Evolutionary conservation across 2,329 filamentous ascomycete genomes (phyloP).

Genomic region (Cladophialophora carrionii): DNA sequence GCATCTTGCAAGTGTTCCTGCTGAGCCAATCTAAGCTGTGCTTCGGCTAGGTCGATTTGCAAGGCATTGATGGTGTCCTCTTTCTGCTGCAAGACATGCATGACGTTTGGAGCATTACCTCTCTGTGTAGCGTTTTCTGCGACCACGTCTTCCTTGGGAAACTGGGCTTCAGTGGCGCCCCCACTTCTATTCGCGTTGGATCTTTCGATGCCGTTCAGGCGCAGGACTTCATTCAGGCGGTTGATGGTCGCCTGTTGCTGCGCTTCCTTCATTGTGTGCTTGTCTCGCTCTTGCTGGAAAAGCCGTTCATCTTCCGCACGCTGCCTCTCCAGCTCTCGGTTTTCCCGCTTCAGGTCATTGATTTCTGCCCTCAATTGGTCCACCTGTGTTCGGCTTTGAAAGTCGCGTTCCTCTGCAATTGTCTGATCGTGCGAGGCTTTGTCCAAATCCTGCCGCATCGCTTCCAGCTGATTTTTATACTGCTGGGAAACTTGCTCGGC

Average conservation of each 20-base stretch:
- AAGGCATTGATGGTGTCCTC: conserved; percentile 94
- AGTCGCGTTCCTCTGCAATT: conserved; percentile 82
- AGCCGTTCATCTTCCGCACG: conserved; percentile 88
- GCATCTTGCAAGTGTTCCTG: conserved; percentile 91
- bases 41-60: conserved; percentile 87
- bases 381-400: conserved; percentile 82
- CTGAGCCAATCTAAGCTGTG: conserved; percentile 92
- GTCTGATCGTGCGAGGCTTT: conserved; percentile 81
- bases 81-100: conserved; percentile 81
- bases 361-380: conserved; percentile 83
- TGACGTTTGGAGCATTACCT: conserved; percentile 19
- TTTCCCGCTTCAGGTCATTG: conserved; percentile 78
- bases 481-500: conserved; percentile 78
- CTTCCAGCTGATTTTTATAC: conserved; percentile 79
- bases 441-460: conserved; percentile 82
- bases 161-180: conserved; percentile 4
- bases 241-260: conserved; percentile 90
- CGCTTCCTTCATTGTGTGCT: conserved; percentile 79
- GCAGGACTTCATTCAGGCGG: conserved; percentile 84
- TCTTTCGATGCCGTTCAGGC: conserved; percentile 67
- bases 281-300: conserved; percentile 89
- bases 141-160: conserved; percentile 2
- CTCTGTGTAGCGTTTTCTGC: conserved; percentile 10
- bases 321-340: conserved; percentile 87
- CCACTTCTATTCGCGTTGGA: conserved; percentile 53